A percentile compares a stretch with the other conserved stretches of the same genome.
phyloP scores from a whole-genome alignment of 106 monocot genomes.

The Vanilla planifolia region DNA sequence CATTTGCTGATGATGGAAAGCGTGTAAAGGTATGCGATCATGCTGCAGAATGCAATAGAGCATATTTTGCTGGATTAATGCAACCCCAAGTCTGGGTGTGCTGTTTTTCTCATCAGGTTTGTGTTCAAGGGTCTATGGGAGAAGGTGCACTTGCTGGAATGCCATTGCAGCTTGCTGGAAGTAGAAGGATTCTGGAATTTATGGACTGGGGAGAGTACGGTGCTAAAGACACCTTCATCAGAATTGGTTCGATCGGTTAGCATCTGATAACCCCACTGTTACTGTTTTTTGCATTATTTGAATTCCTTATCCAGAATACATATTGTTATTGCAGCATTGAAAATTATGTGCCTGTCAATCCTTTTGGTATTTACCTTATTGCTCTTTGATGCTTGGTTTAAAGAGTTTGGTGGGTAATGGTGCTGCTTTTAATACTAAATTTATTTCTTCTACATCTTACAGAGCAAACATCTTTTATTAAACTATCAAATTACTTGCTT shows the following conservation, averaged over 20 bases:
- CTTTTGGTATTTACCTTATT: not conserved
- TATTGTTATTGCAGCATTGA: not conserved
- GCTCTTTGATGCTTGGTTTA: not conserved
- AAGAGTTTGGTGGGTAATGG: too few species aligned
- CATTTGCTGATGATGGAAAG: constrained; percentile 97
- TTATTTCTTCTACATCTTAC: too few species aligned
- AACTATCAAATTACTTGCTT: too few species aligned
- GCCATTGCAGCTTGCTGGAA: constrained; percentile 96
- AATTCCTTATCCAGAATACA: not conserved
- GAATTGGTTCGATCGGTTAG: constrained; percentile 82
- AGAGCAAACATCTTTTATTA: too few species aligned
- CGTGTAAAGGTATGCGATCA: constrained; percentile 56
- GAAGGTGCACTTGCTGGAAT: constrained; percentile 94
- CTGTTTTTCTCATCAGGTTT: constrained; percentile 47
- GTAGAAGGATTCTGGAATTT: constrained; percentile 73
- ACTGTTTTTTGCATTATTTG: not conserved
- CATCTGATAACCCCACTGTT: not conserved
- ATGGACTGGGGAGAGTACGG: constrained; percentile 98
- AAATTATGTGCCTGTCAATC: not conserved
- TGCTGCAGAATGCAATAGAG: not conserved
- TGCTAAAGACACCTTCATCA: constrained; percentile 78
- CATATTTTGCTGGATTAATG: not conserved
- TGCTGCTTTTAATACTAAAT: too few species aligned
- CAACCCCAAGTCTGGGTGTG: not conserved
- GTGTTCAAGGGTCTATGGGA: constrained; percentile 99